phyloP scores from a whole-genome alignment of 129 eudicot species.

The Calendula officinalis region DNA sequence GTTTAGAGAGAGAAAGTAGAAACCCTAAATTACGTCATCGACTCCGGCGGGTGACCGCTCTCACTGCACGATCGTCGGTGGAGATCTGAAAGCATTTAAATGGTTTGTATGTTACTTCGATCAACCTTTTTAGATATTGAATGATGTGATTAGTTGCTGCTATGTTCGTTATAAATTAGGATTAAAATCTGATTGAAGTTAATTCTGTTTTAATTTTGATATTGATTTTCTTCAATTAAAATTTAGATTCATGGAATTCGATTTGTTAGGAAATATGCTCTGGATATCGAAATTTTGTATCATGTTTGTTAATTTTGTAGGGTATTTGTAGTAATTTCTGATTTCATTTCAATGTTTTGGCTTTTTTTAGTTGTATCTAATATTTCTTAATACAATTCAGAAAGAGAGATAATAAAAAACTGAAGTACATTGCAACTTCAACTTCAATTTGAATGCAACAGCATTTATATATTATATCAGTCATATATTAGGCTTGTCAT shows the following conservation, averaged over 20 bases:
- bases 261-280: background rate
- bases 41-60: slow-evolving; percentile 20
- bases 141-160: slow-evolving; percentile 9
- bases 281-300: background rate
- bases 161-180: slow-evolving; percentile 9
- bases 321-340: background rate
- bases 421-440: background rate
- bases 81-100: slow-evolving; percentile 13
- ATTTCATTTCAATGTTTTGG: background rate
- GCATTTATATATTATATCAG: background rate
- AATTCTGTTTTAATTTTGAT: background rate
- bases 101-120: slow-evolving; percentile 19
- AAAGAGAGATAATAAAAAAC: background rate
- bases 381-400: background rate
- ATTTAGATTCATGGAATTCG: background rate
- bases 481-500: background rate
- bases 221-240: background rate
- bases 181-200: slow-evolving; percentile 9
- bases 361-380: background rate
- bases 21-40: slow-evolving; percentile 25
- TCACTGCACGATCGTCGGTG: slow-evolving; percentile 2
- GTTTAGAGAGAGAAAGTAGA: background rate
- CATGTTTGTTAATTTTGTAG: background rate
- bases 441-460: background rate
- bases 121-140: background rate